A percentile compares a stretch with the other conserved stretches of the same genome.
These are phyloP conservation scores for Botryotinia narcissicola DNA, from an alignment of 2,329 filamentous ascomycete species.

Conservation along the genomic window DNA sequence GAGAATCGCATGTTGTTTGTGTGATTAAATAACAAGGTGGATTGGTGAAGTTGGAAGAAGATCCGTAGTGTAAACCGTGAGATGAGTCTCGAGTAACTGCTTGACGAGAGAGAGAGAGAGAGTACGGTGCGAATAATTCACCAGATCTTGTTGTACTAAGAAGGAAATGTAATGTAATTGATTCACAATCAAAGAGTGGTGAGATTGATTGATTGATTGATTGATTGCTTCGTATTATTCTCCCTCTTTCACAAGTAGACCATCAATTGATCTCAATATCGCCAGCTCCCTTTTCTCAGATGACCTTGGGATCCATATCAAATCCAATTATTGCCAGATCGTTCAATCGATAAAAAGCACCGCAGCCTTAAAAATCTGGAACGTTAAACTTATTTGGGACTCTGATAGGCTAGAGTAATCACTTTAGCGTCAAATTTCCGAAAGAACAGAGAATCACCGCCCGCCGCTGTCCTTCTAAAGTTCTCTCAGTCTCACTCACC, in stretches of 20 bases:
- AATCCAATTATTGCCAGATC: conserved; percentile 11
- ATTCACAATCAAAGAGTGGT: background rate
- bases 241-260: background rate
- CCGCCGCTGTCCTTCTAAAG: conserved; percentile 29
- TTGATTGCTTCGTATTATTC: background rate
- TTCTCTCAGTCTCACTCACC: conserved; percentile 16
- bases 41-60: background rate
- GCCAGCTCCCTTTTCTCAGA: background rate
- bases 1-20: conserved; percentile 37
- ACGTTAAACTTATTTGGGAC: conserved; percentile 17
- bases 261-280: background rate
- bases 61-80: background rate
- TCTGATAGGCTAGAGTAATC: conserved; percentile 15
- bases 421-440: conserved; percentile 22
- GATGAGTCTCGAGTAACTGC: background rate
- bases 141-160: background rate
- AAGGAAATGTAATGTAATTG: background rate
- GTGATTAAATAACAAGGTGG: background rate
- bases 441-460: conserved; percentile 22
- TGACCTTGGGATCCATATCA: background rate
- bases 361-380: conserved; percentile 15
- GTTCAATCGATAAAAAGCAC: background rate
- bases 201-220: background rate
- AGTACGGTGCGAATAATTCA: background rate
- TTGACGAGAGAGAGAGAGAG: background rate